A percentile compares a stretch with the other conserved stretches of the same genome.
Conservation (phyloP, 2,329 filamentous ascomycete genomes). For the Aspergillus spinulosporus region DNA sequence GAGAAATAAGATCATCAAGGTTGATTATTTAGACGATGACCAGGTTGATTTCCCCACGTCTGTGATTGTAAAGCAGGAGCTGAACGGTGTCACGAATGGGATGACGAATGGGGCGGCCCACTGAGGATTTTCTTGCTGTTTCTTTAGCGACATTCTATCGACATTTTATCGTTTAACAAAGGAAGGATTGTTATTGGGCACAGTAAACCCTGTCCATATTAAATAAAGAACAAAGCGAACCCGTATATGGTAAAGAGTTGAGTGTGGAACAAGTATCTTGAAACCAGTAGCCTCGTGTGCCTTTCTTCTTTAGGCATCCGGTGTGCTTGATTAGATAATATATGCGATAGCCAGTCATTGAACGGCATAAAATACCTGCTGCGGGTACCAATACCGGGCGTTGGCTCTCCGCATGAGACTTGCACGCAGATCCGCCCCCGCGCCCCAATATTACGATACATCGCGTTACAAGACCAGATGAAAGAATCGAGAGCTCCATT, state of each 20-base stretch:
- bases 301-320: background rate
- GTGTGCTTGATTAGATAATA: constrained; percentile 1
- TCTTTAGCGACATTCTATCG: background rate
- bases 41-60: constrained; percentile 34
- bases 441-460: constrained; percentile 1
- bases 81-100: background rate
- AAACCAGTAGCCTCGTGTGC: background rate
- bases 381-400: background rate
- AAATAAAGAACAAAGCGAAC: no score
- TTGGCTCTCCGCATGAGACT: background rate
- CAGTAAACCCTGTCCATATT: no score
- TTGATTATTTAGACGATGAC: constrained; percentile 39
- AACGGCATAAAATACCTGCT: constrained; percentile 1
- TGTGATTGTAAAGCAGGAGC: constrained; percentile 7
- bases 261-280: no score
- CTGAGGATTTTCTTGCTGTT: background rate
- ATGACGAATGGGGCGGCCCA: background rate
- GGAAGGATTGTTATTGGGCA: no score
- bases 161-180: no score
- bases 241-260: no score
- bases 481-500: background rate
- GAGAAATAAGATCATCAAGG: constrained; percentile 32
- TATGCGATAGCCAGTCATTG: background rate
- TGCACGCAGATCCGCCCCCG: background rate
- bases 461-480: background rate